Evolutionary conservation across 768 basidiomycete species (phyloP), one percentile per base, ranked within the genome.

Genomic region (Mycena latifolia): DNA sequence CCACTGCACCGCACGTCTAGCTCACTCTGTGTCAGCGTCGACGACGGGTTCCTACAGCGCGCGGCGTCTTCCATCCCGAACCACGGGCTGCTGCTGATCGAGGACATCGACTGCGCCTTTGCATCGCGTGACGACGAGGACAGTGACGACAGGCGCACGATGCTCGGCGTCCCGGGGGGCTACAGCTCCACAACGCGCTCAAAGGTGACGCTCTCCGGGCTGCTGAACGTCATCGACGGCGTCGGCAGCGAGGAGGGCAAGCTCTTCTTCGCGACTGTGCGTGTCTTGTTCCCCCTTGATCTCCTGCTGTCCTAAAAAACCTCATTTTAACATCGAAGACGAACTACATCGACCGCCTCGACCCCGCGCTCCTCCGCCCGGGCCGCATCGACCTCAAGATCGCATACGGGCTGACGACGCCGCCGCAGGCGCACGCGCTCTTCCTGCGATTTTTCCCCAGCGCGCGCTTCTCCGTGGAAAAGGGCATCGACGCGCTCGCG

Each of bases 191-290:
- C 48, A 2, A 29, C n/a, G 35, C 48, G 63, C 43, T 65, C 66
- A 15, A 51, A 47, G 45, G 73, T 80, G 50, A 80, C 78, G 25
- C 73, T 80, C 31, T 75, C 73, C 18, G 79, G 79, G 17, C 69
- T 80, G 22, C 61, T 81, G 37, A 81, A 81, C 65, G 75, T 79
- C 15, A 75, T 81, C 46, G 80, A 81, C 65, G 79, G 80, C 8
- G 73, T 77, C 4, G 74, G 76, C 5, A 75, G 75, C 55, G 77
- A 79, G 59, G 79, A 80, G 61, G 80, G 80, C 15, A 76, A 78
- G 31, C 46, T 69, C 20, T 69, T 69, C 47, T 65, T 69, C 20
- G 63, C 63, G 3, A 69, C 68, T 1, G 65, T 75, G 20, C 33
- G 72, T 65, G n/a, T 7, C 7, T n/a, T 54, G n/a, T n/a, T n/a